phyloP scores from a whole-genome alignment of 306 rosid species.

The Astragalus membranaceus region DNA sequence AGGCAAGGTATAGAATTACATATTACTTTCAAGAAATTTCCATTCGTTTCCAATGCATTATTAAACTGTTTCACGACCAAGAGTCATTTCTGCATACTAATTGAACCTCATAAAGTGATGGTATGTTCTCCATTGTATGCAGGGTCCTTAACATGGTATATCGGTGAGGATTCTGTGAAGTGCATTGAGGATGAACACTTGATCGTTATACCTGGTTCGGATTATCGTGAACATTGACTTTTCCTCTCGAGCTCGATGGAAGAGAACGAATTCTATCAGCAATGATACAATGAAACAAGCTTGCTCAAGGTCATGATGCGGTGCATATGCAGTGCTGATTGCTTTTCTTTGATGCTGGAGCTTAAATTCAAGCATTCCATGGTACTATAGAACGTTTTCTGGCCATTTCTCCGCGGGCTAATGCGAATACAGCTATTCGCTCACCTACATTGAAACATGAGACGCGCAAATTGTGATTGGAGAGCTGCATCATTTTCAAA shows the following conservation, averaged over 20 bases:
- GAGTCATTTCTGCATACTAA: not conserved
- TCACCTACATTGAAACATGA: not conserved
- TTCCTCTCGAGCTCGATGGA: conserved; percentile 21
- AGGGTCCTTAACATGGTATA: conserved; percentile 63
- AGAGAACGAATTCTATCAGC: conserved; percentile 11
- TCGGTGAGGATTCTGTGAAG: conserved; percentile 54
- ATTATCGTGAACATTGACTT: conserved; percentile 40
- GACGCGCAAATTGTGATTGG: not conserved
- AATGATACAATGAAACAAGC: not conserved
- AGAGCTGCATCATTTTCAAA: conserved; percentile 11
- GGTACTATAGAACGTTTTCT: not conserved
- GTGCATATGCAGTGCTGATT: conserved; percentile 16
- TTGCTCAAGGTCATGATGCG: conserved; percentile 10
- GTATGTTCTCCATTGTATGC: conserved; percentile 16
- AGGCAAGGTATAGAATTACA: conserved; percentile 46
- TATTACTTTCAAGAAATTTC: conserved; percentile 7
- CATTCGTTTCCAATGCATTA: conserved; percentile 8
- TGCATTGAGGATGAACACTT: conserved; percentile 60
- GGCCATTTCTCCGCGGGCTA: conserved; percentile 10
- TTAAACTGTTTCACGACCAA: not conserved
- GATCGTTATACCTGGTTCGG: conserved; percentile 41
- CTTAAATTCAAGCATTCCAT: conserved; percentile 6
- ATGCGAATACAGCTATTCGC: not conserved
- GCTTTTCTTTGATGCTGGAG: conserved; percentile 14
- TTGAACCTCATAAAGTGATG: not conserved